A percentile compares a stretch with the other conserved stretches of the same genome.
Evolutionary conservation across 2,329 filamentous ascomycete species (phyloP).

Genomic region (Ophiostoma fasciatum): DNA sequence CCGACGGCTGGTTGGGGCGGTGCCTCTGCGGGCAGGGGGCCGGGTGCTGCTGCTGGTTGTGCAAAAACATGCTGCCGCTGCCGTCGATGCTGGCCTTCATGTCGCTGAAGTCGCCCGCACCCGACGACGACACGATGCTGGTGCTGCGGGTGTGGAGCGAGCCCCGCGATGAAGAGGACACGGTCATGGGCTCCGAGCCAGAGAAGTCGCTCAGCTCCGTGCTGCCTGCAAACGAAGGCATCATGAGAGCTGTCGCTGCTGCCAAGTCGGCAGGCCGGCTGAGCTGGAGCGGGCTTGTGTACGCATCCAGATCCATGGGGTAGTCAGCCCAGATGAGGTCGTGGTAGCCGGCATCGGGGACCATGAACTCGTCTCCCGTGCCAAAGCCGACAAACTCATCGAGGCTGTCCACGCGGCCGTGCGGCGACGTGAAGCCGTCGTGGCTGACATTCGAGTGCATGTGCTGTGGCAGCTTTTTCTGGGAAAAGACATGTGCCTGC

Average conservation of each 20-base stretch:
- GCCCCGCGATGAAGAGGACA: slow-evolving; percentile 26
- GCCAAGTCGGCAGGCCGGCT: slow-evolving; percentile 18
- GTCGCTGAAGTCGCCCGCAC: neutral
- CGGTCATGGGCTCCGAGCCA: slow-evolving; percentile 26
- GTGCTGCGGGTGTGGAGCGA: slow-evolving; percentile 32
- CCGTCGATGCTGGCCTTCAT: neutral
- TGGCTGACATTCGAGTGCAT: slow-evolving; percentile 19
- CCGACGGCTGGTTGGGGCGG: too few relatives aligned
- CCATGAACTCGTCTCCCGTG: slow-evolving; percentile 18
- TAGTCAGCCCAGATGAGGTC: slow-evolving; percentile 31
- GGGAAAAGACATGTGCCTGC: neutral
- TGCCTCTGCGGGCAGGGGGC: too few relatives aligned
- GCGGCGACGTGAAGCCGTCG: slow-evolving; percentile 22
- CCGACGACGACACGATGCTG: slow-evolving; percentile 27
- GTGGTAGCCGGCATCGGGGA: slow-evolving; percentile 24
- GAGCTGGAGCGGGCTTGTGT: slow-evolving; percentile 20
- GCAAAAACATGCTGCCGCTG: neutral
- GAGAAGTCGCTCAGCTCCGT: slow-evolving; percentile 26
- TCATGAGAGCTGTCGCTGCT: slow-evolving; percentile 7
- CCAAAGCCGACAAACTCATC: slow-evolving; percentile 28
- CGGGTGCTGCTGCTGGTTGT: neutral
- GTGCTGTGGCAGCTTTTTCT: slow-evolving; percentile 19
- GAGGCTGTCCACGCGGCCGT: slow-evolving; percentile 21
- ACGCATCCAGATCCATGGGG: slow-evolving; percentile 28
- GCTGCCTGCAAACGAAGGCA: slow-evolving; percentile 19